Percentiles rank a stretch among this genome's conserved stretches.
Conservation (phyloP, 2,329 filamentous ascomycete species). For the Fusarium miscanthi region DNA sequence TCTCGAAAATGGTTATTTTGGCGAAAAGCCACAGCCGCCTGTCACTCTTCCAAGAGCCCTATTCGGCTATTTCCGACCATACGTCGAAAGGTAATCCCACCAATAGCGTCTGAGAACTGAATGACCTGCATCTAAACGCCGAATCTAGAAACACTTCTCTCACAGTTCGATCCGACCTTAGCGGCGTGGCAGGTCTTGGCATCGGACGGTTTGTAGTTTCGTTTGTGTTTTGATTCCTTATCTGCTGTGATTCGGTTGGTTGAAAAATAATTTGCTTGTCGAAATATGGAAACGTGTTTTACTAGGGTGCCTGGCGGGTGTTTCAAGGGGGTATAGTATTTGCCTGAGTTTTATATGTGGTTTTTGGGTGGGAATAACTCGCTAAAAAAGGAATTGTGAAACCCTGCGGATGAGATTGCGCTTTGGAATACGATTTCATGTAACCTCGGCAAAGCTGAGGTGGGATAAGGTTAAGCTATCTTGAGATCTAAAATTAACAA, state of each 20-base stretch:
- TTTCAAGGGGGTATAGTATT: conserved; percentile 10
- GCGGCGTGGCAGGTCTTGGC: not conserved
- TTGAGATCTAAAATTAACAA: not conserved
- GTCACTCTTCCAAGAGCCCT: not conserved
- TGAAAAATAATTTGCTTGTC: not conserved
- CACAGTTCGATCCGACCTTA: not conserved
- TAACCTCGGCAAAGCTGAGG: not conserved
- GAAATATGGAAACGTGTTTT: conserved; percentile 3
- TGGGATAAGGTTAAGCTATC: not conserved
- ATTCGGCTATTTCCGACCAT: conserved; percentile 14
- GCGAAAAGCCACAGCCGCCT: conserved; percentile 12
- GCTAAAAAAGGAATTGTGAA: not conserved
- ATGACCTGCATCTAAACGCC: not conserved
- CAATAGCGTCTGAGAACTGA: accelerated
- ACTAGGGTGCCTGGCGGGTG: not conserved
- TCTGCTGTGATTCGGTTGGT: not conserved
- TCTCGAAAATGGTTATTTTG: conserved; percentile 7
- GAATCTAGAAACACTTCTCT: conserved; percentile 4
- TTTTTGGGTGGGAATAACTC: not conserved
- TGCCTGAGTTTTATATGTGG: not conserved
- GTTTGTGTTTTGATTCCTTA: conserved; percentile 1
- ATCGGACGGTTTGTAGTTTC: conserved; percentile 2
- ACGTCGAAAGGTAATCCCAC: not conserved
- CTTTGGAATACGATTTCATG: not conserved
- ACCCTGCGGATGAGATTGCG: not conserved